Conservation (phyloP, 164 flowering plant species). For the Dillenia suffruticosa region DNA sequence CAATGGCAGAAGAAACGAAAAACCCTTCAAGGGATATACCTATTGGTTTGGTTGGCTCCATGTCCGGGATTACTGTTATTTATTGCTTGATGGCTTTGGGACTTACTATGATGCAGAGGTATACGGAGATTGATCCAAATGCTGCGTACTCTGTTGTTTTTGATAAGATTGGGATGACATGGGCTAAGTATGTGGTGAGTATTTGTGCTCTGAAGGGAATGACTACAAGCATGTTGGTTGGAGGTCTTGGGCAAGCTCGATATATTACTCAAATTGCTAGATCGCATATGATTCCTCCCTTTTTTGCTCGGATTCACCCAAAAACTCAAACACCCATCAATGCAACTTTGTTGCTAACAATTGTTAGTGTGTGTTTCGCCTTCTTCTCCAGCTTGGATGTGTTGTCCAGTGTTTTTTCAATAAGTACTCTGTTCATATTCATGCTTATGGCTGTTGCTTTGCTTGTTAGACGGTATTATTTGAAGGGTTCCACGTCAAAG, state of each 20-base stretch:
- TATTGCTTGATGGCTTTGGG: conserved; percentile 79
- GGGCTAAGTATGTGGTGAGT: conserved; percentile 74
- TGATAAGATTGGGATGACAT: conserved; percentile 59
- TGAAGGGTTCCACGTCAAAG: conserved; percentile 36
- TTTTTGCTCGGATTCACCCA: conserved; percentile 75
- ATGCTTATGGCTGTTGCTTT: conserved; percentile 78
- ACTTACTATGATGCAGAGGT: conserved; percentile 57
- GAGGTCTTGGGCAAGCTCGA: conserved; percentile 73
- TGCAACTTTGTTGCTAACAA: conserved; percentile 55
- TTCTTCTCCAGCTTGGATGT: conserved; percentile 79
- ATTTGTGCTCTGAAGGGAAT: conserved; percentile 77
- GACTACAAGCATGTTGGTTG: conserved; percentile 72
- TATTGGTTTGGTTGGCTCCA: conserved; percentile 66
- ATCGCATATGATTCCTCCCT: conserved; percentile 86
- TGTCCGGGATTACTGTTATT: conserved; percentile 59
- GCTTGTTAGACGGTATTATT: conserved; percentile 72
- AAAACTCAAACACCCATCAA: conserved; percentile 69
- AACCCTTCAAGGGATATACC: conserved; percentile 71
- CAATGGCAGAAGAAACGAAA: conserved; percentile 85
- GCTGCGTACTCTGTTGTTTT: conserved; percentile 77
- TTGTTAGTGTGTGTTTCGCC: conserved; percentile 35
- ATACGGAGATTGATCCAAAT: conserved; percentile 57
- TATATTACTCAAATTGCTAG: conserved; percentile 86
- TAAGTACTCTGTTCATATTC: conserved; percentile 75
- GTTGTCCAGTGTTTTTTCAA: conserved; percentile 56